Evolutionary conservation across 139 green algal genomes (phyloP).

Genomic region (Tetradesmus lagerheimii): DNA sequence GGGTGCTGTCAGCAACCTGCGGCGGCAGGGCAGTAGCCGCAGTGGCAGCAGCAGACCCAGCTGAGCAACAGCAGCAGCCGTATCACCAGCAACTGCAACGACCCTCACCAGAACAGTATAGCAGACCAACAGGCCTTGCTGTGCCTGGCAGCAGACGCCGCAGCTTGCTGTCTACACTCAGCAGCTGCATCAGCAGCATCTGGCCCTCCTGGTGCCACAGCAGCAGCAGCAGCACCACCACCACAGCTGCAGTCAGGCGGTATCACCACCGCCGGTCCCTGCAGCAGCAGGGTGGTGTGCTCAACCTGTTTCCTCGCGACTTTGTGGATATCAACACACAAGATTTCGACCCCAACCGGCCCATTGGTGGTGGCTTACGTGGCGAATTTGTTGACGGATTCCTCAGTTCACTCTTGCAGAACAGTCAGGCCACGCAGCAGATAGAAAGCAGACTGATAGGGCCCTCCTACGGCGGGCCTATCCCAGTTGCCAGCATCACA

Average conservation of each 20-base stretch:
- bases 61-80: neutral
- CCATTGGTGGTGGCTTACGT: neutral
- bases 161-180: slow-evolving; percentile 6
- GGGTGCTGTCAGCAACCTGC: slow-evolving; percentile 11
- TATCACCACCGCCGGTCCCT: neutral
- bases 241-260: neutral
- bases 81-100: neutral
- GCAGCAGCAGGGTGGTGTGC: slow-evolving; percentile 1
- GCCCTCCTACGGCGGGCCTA: slow-evolving; percentile 22
- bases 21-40: neutral
- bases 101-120: neutral
- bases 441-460: slow-evolving; percentile 1
- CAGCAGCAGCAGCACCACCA: slow-evolving; percentile 6
- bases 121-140: neutral
- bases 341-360: slow-evolving; percentile 8
- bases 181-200: neutral
- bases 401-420: neutral
- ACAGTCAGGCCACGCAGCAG: neutral
- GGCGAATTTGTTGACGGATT: neutral
- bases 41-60: neutral
- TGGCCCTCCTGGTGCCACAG: neutral
- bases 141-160: neutral
- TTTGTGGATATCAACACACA: neutral
- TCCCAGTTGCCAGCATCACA: neutral
- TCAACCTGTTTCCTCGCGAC: neutral